phyloP scores from a whole-genome alignment of 345 rosid genomes.

The Citrus glauca region DNA sequence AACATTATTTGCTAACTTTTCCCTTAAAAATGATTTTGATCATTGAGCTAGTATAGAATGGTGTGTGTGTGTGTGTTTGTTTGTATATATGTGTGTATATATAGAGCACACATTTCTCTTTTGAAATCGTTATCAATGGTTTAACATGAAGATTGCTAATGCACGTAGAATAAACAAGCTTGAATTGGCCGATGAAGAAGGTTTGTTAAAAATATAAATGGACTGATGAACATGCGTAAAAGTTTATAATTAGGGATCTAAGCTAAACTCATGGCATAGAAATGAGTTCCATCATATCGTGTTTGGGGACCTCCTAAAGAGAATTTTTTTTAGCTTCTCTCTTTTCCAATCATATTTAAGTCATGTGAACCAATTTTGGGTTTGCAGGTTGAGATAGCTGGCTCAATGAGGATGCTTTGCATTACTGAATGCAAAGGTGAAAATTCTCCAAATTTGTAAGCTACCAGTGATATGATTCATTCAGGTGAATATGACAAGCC shows the following conservation, averaged over 20 bases:
- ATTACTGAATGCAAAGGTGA: constrained; percentile 25
- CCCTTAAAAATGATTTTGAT: background rate
- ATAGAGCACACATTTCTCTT: no score
- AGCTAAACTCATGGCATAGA: background rate
- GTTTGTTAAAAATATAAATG: background rate
- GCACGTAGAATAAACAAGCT: background rate
- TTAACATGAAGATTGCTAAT: background rate
- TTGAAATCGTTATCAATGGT: no score
- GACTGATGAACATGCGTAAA: no score
- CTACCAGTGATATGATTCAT: background rate
- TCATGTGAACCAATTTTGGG: background rate
- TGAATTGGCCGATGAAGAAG: background rate
- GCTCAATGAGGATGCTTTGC: background rate
- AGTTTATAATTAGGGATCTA: no score
- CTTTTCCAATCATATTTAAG: background rate
- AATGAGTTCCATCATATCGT: background rate
- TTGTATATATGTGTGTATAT: no score
- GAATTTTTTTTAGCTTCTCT: background rate
- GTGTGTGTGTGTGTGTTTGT: no score
- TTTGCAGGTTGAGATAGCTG: constrained; percentile 23
- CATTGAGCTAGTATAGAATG: no score
- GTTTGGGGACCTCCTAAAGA: background rate
- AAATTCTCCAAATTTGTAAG: constrained; percentile 23
- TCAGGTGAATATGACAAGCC: constrained; percentile 14
- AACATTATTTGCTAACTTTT: background rate